Conservation (phyloP, 768 basidiomycete species). For the Tricholomella constricta region DNA sequence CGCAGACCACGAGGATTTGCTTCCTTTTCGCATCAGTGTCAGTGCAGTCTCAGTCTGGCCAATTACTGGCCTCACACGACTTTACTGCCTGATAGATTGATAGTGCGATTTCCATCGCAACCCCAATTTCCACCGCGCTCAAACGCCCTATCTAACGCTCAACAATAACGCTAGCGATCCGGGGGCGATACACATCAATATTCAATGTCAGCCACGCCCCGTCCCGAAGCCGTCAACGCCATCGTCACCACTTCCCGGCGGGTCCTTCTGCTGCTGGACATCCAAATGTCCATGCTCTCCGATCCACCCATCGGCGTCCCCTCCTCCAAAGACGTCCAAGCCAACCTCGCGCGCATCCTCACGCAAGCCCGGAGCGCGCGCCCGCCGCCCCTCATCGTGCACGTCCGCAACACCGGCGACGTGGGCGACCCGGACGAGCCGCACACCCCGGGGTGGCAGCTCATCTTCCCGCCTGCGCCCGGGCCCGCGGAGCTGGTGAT, state of each 20-base stretch:
- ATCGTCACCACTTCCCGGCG: slow-evolving; percentile 28
- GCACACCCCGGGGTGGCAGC: slow-evolving; percentile 58
- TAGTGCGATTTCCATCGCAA: neutral
- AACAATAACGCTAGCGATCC: neutral
- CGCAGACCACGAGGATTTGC: too few species aligned
- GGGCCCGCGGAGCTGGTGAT: slow-evolving; percentile 53
- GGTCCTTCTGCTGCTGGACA: slow-evolving; percentile 61
- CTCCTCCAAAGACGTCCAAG: slow-evolving; percentile 38
- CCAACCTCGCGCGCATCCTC: slow-evolving; percentile 54
- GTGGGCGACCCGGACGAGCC: slow-evolving; percentile 62
- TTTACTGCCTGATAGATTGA: neutral
- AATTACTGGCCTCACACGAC: neutral
- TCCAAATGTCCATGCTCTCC: slow-evolving; percentile 53
- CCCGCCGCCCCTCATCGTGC: slow-evolving; percentile 59
- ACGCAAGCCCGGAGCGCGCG: slow-evolving; percentile 46
- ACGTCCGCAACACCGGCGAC: slow-evolving; percentile 69
- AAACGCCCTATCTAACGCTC: neutral
- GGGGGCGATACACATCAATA: too few species aligned
- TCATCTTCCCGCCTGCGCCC: slow-evolving; percentile 52
- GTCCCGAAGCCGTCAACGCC: slow-evolving; percentile 2
- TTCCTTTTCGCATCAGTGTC: too few species aligned
- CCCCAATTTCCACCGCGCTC: neutral
- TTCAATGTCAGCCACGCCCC: slow-evolving; percentile 1
- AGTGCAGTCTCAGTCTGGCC: slow-evolving; percentile 1
- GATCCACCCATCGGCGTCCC: slow-evolving; percentile 54